A percentile compares a stretch with the other conserved stretches of the same genome.
These are phyloP conservation scores for Blastomyces gilchristii DNA, from an alignment of 2,329 filamentous ascomycete genomes.

Conservation along the genomic window DNA sequence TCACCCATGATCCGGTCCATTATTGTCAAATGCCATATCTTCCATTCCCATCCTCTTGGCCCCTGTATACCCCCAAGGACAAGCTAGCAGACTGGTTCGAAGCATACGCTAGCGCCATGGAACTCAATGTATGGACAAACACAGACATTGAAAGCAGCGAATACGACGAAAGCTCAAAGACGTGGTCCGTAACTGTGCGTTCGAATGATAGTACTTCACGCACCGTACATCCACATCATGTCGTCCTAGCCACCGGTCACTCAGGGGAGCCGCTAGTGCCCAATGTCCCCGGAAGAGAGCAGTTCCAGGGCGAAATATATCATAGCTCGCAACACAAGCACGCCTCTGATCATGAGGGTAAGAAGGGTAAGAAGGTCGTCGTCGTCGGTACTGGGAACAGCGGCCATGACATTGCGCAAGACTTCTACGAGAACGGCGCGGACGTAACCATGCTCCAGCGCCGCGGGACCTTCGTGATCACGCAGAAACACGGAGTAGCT, in stretches of 20 bases:
- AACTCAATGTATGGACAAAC: slow-evolving; percentile 39
- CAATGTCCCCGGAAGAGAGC: slow-evolving; percentile 30
- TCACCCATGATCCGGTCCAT: slow-evolving; percentile 34
- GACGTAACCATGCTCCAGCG: slow-evolving; percentile 47
- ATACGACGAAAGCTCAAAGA: slow-evolving; percentile 29
- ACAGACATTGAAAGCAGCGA: slow-evolving; percentile 32
- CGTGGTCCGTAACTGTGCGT: slow-evolving; percentile 32
- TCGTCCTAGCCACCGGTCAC: slow-evolving; percentile 42
- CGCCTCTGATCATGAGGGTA: slow-evolving; percentile 26
- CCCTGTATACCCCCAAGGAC: slow-evolving; percentile 37
- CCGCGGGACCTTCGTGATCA: slow-evolving; percentile 42
- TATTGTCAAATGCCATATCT: slow-evolving; percentile 31
- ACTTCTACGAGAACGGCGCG: slow-evolving; percentile 41
- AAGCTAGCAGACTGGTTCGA: slow-evolving; percentile 43
- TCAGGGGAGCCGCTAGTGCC: slow-evolving; percentile 36
- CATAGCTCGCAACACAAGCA: slow-evolving; percentile 38
- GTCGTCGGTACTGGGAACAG: slow-evolving; percentile 43
- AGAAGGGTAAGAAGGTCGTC: slow-evolving; percentile 37
- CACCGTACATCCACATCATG: slow-evolving; percentile 32
- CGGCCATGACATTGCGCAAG: slow-evolving; percentile 43
- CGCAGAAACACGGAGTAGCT: slow-evolving; percentile 35
- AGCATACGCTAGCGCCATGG: slow-evolving; percentile 40
- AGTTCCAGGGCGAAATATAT: slow-evolving; percentile 36
- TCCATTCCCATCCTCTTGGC: slow-evolving; percentile 35
- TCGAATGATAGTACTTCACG: slow-evolving; percentile 15